phyloP scores from a whole-genome alignment of 129 eudicot genomes.

The Apium graveolens region DNA sequence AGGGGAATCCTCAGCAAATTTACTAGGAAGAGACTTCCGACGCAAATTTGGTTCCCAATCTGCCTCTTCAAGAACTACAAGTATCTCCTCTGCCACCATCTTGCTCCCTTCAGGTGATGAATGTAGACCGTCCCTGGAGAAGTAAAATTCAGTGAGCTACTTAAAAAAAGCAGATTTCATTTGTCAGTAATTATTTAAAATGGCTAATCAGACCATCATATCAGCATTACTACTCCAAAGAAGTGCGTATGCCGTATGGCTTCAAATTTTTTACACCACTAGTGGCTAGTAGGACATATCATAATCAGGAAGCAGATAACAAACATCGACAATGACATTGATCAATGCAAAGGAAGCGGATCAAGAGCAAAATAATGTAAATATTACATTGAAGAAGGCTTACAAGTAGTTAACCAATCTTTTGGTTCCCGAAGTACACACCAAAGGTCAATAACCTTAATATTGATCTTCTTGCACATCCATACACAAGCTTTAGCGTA shows the following conservation, averaged over 20 bases:
- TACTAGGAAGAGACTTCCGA: slow-evolving; percentile 41
- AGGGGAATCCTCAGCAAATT: slow-evolving; percentile 39
- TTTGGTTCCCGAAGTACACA: slow-evolving; percentile 36
- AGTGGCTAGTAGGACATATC: too few relatives aligned
- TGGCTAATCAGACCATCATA: too few relatives aligned
- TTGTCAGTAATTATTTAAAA: too few relatives aligned
- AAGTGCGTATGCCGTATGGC: too few relatives aligned
- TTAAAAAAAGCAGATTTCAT: too few relatives aligned
- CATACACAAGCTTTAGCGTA: slow-evolving; percentile 59
- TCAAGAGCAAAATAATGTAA: background rate
- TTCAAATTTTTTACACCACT: too few relatives aligned
- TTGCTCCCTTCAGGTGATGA: slow-evolving; percentile 46
- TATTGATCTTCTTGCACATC: slow-evolving; percentile 42
- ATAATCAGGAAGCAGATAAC: too few relatives aligned
- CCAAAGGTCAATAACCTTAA: slow-evolving; percentile 58
- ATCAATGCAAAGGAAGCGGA: background rate
- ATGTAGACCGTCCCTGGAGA: slow-evolving; percentile 60
- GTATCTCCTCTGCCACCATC: slow-evolving; percentile 47
- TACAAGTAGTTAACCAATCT: slow-evolving; percentile 57
- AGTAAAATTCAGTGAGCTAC: background rate
- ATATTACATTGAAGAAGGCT: slow-evolving; percentile 7
- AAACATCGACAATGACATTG: background rate
- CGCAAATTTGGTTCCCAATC: slow-evolving; percentile 66
- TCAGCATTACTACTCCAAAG: too few relatives aligned
- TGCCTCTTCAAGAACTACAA: slow-evolving; percentile 21